Conservation (phyloP, 2,329 filamentous ascomycete genomes). For the Harringtonia aguacate region DNA sequence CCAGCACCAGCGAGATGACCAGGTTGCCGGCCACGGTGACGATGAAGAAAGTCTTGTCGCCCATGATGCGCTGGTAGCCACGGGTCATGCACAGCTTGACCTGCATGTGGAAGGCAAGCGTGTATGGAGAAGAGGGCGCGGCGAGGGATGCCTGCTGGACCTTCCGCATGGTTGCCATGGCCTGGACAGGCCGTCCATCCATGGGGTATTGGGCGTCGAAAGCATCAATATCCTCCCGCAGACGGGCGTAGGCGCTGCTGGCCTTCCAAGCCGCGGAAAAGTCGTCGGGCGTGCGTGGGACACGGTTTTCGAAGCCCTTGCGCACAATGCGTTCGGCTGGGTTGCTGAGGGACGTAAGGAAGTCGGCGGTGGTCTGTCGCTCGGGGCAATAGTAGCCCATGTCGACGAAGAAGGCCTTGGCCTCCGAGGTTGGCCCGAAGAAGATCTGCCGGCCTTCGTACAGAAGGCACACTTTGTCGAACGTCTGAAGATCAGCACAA, state of each 20-base stretch:
- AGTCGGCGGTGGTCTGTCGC: constrained; percentile 62
- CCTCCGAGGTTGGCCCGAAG: constrained; percentile 50
- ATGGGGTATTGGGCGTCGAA: constrained; percentile 44
- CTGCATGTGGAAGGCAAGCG: constrained; percentile 66
- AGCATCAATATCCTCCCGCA: constrained; percentile 41
- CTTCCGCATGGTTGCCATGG: constrained; percentile 40
- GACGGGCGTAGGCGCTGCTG: constrained; percentile 35
- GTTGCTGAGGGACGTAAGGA: constrained; percentile 67
- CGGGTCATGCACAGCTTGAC: constrained; percentile 68
- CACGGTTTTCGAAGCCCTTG: constrained; percentile 44
- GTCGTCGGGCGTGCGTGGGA: constrained; percentile 49
- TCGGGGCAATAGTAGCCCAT: constrained; percentile 53
- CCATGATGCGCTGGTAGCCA: constrained; percentile 64
- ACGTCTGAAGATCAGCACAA: neutral
- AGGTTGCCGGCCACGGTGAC: constrained; percentile 61
- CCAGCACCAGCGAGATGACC: constrained; percentile 25
- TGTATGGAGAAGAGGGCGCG: constrained; percentile 67
- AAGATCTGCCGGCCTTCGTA: constrained; percentile 57
- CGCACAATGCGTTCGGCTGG: constrained; percentile 60
- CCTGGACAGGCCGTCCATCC: constrained; percentile 39
- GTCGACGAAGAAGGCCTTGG: constrained; percentile 54
- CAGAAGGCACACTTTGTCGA: constrained; percentile 66
- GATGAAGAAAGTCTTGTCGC: constrained; percentile 64
- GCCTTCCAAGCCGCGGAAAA: constrained; percentile 48
- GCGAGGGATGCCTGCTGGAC: constrained; percentile 46